Percentiles rank a stretch among this genome's conserved stretches.
phyloP scores from a whole-genome alignment of 176 grass and related monocot genomes.

The Lolium perenne region DNA sequence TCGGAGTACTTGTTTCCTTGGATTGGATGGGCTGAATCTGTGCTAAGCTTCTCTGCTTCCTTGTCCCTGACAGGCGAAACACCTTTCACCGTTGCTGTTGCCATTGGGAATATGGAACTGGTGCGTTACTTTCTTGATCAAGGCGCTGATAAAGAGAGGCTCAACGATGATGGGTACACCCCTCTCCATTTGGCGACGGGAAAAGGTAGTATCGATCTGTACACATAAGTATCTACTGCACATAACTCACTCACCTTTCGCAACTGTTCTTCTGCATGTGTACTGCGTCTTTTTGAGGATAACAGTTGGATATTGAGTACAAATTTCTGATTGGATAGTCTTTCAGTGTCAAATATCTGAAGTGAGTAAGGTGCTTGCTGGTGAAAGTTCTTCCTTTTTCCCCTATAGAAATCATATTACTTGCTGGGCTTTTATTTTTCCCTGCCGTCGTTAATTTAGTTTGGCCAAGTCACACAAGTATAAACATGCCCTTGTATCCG shows the following conservation, averaged over 20 bases:
- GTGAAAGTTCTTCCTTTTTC: conserved; percentile 1
- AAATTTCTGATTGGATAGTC: not conserved
- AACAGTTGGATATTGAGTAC: not conserved
- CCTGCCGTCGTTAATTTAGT: not conserved
- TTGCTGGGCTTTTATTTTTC: not conserved
- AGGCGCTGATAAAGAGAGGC: conserved; percentile 31
- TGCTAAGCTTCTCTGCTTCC: not conserved
- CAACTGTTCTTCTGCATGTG: conserved; percentile 7
- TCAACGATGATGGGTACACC: not conserved
- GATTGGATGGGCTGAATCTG: not conserved
- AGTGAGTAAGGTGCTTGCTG: not conserved
- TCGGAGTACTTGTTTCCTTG: not conserved
- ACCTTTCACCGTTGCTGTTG: conserved; percentile 32
- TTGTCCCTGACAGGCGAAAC: conserved; percentile 31
- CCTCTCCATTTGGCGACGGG: conserved; percentile 33
- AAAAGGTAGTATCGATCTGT: conserved; percentile 10
- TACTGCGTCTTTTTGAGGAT: not conserved
- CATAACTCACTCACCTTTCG: not conserved
- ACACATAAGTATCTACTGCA: not conserved
- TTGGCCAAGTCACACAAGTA: not conserved
- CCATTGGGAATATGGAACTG: not conserved
- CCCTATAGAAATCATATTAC: not conserved
- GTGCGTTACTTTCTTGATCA: conserved; percentile 47
- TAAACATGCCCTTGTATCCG: not conserved
- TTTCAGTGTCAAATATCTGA: not conserved